Evolutionary conservation across 768 basidiomycete species (phyloP).

Genomic region (Hydnum rufescens): DNA sequence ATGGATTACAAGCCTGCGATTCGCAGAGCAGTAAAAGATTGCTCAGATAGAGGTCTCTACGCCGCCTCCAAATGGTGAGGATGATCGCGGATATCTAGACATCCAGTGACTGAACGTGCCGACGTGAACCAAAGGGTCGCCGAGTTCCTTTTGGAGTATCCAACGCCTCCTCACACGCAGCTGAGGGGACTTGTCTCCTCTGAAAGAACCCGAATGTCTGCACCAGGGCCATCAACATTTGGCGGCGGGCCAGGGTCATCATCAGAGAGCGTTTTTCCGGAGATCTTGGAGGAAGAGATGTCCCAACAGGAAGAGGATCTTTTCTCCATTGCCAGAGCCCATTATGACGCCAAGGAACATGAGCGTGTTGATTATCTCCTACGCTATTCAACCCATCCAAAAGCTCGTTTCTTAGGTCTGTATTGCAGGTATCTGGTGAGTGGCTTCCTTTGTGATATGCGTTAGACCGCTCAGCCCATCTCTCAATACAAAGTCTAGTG

Average conservation of each 20-base stretch:
- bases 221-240: too few relatives aligned
- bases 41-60: slow-evolving; percentile 47
- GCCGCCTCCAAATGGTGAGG: slow-evolving; percentile 61
- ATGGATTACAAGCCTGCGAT: slow-evolving; percentile 15
- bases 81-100: not conserved
- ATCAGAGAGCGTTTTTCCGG: too few relatives aligned
- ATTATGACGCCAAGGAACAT: slow-evolving; percentile 61
- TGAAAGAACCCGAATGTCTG: not conserved
- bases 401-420: slow-evolving; percentile 52
- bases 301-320: slow-evolving; percentile 43
- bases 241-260: too few relatives aligned
- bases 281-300: slow-evolving; percentile 14
- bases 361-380: slow-evolving; percentile 49
- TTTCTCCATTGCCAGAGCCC: slow-evolving; percentile 51
- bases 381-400: slow-evolving; percentile 41
- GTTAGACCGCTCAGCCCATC: too few relatives aligned
- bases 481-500: slow-evolving; percentile 49
- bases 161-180: not conserved
- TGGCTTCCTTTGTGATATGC: slow-evolving; percentile 10
- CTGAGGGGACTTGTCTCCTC: not conserved
- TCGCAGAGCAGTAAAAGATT: slow-evolving; percentile 45
- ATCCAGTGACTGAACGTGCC: not conserved
- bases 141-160: not conserved
- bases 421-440: slow-evolving; percentile 80
- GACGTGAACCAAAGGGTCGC: too few relatives aligned